Evolutionary conservation across 148 eudicot genomes (phyloP).

Genomic region (Camellia sinensis): DNA sequence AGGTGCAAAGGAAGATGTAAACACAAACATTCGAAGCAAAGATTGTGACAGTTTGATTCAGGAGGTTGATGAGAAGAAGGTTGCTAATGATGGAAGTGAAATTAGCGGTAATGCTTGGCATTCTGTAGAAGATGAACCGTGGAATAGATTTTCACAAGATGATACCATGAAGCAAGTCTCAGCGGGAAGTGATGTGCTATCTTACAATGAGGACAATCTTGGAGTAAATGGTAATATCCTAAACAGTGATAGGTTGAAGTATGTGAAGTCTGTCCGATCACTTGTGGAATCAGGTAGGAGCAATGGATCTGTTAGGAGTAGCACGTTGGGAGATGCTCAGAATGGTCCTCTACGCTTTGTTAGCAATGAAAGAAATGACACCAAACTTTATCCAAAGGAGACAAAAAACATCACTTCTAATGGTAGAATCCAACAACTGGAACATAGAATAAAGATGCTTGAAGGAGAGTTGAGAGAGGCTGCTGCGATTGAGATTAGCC

Average conservation of each 20-base stretch:
- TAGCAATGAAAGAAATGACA: constrained; percentile 32
- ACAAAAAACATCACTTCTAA: constrained; percentile 38
- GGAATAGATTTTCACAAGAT: constrained; percentile 23
- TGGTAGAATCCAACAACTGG: constrained; percentile 50
- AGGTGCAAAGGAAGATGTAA: constrained; percentile 13
- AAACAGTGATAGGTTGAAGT: constrained; percentile 34
- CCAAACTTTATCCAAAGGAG: constrained; percentile 35
- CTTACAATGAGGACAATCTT: constrained; percentile 19
- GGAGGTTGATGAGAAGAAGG: neutral
- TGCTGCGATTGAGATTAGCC: constrained; percentile 78
- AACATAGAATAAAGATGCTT: constrained; percentile 55
- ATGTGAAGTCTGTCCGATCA: constrained; percentile 70
- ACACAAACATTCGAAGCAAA: neutral
- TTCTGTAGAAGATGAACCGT: constrained; percentile 28
- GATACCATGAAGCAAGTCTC: constrained; percentile 7
- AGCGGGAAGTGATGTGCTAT: neutral
- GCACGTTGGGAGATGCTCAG: constrained; percentile 18
- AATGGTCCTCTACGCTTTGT: constrained; percentile 17
- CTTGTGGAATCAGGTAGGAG: constrained; percentile 44
- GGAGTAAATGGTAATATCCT: neutral
- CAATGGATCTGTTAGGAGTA: constrained; percentile 41
- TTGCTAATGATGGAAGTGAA: neutral
- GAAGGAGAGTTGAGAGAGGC: constrained; percentile 90
- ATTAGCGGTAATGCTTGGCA: neutral
- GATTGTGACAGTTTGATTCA: neutral